These are phyloP conservation scores for Blastocystis sp. DNA, from an alignment of 352 stramenopile genomes.

Conservation along the genomic window DNA sequence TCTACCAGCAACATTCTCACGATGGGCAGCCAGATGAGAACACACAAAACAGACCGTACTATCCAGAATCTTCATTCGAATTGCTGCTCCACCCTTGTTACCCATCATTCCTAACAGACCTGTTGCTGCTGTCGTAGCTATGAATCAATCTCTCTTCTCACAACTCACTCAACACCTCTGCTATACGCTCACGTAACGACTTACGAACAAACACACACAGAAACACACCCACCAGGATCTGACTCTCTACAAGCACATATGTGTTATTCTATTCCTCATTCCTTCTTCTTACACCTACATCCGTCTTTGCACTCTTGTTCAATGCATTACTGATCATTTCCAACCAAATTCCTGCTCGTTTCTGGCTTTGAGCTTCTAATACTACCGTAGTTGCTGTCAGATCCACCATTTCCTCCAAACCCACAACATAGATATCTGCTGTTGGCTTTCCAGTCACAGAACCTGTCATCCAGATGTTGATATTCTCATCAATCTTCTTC, in stretches of 20 bases:
- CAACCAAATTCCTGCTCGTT: constrained; percentile 78
- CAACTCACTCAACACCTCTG: constrained; percentile 70
- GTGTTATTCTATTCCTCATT: constrained; percentile 61
- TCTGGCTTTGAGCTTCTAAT: constrained; percentile 76
- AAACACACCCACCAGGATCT: not conserved
- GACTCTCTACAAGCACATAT: constrained; percentile 67
- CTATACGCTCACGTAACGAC: not conserved
- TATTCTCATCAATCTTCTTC: not conserved
- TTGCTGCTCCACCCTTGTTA: constrained; percentile 11
- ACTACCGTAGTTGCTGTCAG: not conserved
- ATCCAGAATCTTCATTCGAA: constrained; percentile 80
- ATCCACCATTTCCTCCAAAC: constrained; percentile 12
- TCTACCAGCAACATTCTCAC: not conserved
- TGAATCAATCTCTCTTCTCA: constrained; percentile 72
- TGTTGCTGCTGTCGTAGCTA: not conserved
- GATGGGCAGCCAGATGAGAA: constrained; percentile 61
- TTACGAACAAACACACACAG: not conserved
- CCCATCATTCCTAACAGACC: constrained; percentile 8
- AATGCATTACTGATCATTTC: constrained; percentile 79
- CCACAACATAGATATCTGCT: not conserved
- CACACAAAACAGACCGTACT: constrained; percentile 97
- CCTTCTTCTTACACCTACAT: not conserved
- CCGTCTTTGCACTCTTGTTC: constrained; percentile 71
- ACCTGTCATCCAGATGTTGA: constrained; percentile 69
- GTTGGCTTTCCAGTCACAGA: constrained; percentile 62